Percentiles rank a stretch among this genome's conserved stretches.
Evolutionary conservation across 192 early-diverging fungal species (phyloP).

Genomic region (Coemansia erecta): DNA sequence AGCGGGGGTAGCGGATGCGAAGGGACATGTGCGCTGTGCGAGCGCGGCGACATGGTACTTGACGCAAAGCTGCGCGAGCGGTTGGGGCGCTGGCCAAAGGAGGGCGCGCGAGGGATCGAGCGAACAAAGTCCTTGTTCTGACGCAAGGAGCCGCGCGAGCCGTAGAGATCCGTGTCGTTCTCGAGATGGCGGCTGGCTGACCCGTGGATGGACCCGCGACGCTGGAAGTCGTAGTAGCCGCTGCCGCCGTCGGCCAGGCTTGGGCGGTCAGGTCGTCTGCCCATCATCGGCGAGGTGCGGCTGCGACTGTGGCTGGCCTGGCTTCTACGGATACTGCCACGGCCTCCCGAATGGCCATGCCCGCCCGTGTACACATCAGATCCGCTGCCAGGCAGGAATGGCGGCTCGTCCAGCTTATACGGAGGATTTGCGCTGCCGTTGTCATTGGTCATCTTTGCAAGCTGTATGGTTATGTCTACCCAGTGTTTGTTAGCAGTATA

Average conservation of each 20-base stretch:
- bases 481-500: too few relatives aligned
- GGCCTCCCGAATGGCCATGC: neutral
- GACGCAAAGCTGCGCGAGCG: constrained; percentile 16
- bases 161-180: constrained; percentile 1
- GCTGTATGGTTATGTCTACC: too few relatives aligned
- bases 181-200: constrained; percentile 8
- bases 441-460: neutral
- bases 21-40: constrained; percentile 14
- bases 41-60: constrained; percentile 12
- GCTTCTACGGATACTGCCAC: constrained; percentile 9
- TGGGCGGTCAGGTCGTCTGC: constrained; percentile 17
- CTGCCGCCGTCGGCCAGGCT: constrained; percentile 11
- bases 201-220: constrained; percentile 14
- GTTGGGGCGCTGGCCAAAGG: constrained; percentile 16
- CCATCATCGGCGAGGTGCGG: constrained; percentile 15
- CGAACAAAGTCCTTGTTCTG: constrained; percentile 7
- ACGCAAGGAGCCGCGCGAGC: constrained; percentile 14
- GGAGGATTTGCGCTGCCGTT: neutral
- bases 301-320: constrained; percentile 8
- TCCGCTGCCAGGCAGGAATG: constrained; percentile 15
- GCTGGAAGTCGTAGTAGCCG: constrained; percentile 32
- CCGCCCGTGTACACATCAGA: constrained; percentile 8
- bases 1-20: constrained; percentile 4
- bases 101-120: constrained; percentile 27
- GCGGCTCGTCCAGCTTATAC: constrained; percentile 5